Base-by-base conservation (phyloP, 805 yeast genomes). In the Hanseniaspora clermontiae region DNA sequence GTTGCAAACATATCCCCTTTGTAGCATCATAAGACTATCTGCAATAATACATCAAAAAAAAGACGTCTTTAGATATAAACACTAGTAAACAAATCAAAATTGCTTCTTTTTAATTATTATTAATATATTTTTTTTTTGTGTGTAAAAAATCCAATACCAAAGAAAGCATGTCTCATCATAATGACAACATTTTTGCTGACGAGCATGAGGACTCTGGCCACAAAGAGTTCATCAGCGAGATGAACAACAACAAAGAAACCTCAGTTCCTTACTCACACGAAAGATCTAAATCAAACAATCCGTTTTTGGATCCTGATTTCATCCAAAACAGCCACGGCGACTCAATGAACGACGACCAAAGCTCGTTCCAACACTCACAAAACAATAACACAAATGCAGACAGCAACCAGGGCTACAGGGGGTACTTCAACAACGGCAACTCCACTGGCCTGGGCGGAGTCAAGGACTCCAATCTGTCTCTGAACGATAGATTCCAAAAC, bases 301-400 rank as follows among this genome's bases (percentile, higher is more conserved):
- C 61, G 20, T 57, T 55, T 32, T 50, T 56, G 38, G 58, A 60
- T 59, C 24, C 56, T 2, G 56, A 52, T 7, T 37, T 32, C 27
- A 27, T 43, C 8, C 27, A 43, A 19, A 42, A 43, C 5, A 61
- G 65, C 31, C 60, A 64, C 43, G 59, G 63, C 59, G 57, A 27
- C 27, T 37, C 36, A 15, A 39, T 17, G 31, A 37, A 42, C 32
- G 51, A 39, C 8, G 43, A 53, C 29, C 45, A 50, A n/a, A 43
- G 38, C 57, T 45, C 50, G 17, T 52, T 52, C 32, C 56, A 52
- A 24, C 37, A 62, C 39, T 48, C 58, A 5, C 40, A 47, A 24
- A 20, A 38, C 24, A 43, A 47, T 5, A 24, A 50, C 47, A 10
- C 34, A 34, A 29, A 39, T 2, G 10, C 45, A 50, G 29, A 19